phyloP scores from a whole-genome alignment of 768 basidiomycete genomes.

The Psilocybe tampanensis region DNA sequence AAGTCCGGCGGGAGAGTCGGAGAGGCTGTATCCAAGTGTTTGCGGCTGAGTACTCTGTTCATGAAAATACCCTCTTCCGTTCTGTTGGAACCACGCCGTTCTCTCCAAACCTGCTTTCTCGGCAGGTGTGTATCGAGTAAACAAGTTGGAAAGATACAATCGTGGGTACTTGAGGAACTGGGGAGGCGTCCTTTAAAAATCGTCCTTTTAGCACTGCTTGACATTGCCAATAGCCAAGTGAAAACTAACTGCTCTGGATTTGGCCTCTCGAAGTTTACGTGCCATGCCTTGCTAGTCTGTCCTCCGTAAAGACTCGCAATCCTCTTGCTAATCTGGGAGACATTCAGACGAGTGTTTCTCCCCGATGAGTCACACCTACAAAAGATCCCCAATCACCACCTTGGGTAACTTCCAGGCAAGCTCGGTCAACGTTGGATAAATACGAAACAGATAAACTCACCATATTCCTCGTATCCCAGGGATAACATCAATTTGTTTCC shows the following conservation, averaged over 20 bases:
- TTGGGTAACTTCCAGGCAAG: conserved; percentile 36
- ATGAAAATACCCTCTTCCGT: conserved; percentile 39
- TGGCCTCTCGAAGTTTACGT: conserved; percentile 39
- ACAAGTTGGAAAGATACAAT: conserved; percentile 23
- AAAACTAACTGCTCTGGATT: background rate
- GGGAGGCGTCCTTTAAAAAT: conserved; percentile 13
- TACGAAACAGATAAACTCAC: conserved; percentile 23
- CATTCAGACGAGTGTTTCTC: background rate
- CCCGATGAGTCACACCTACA: conserved; percentile 21
- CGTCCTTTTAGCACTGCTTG: background rate
- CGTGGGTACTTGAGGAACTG: conserved; percentile 23
- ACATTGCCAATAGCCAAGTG: background rate
- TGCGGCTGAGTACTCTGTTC: conserved; percentile 51
- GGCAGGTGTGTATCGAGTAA: conserved; percentile 27
- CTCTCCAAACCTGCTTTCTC: conserved; percentile 38
- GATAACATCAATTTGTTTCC: conserved; percentile 50
- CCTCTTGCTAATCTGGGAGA: conserved; percentile 27
- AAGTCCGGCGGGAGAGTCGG: conserved; percentile 60
- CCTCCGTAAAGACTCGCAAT: conserved; percentile 30
- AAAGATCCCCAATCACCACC: conserved; percentile 52
- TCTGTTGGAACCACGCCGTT: conserved; percentile 27
- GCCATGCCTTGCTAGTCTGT: conserved; percentile 51
- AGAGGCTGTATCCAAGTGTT: conserved; percentile 55
- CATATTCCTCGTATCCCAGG: conserved; percentile 53
- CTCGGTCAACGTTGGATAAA: background rate